phyloP scores from a whole-genome alignment of 2,329 filamentous ascomycete species.

The Fusarium dlaminii region DNA sequence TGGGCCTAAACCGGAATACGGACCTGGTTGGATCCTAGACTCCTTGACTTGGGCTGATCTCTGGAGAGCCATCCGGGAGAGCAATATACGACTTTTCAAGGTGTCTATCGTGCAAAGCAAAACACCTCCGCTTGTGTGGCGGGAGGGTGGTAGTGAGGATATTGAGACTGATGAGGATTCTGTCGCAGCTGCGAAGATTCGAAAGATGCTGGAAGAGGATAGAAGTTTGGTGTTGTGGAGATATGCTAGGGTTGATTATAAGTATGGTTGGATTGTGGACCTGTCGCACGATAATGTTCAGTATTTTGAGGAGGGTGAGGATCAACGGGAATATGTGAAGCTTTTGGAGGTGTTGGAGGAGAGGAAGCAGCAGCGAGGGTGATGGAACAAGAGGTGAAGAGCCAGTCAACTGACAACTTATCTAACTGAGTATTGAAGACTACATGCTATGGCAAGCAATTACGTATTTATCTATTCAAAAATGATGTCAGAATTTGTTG shows the following conservation, averaged over 20 bases:
- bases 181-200: not conserved
- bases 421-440: accelerated
- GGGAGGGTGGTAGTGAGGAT: not conserved
- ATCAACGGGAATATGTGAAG: not conserved
- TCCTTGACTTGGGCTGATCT: not conserved
- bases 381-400: accelerated
- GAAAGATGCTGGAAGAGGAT: not conserved
- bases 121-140: not conserved
- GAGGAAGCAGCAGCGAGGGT: not conserved
- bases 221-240: not conserved
- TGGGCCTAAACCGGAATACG: too few relatives aligned
- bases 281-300: not conserved
- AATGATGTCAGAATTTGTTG: accelerated
- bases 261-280: not conserved
- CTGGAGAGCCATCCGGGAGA: not conserved
- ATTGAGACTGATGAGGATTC: not conserved
- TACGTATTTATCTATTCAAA: accelerated
- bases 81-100: accelerated
- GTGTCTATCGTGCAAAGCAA: not conserved
- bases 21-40: not conserved
- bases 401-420: not conserved
- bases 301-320: not conserved
- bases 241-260: not conserved
- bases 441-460: accelerated
- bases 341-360: not conserved